These are phyloP conservation scores for Rhodosporidiobolus odoratus DNA, from an alignment of 768 basidiomycete genomes.

Conservation along the genomic window DNA sequence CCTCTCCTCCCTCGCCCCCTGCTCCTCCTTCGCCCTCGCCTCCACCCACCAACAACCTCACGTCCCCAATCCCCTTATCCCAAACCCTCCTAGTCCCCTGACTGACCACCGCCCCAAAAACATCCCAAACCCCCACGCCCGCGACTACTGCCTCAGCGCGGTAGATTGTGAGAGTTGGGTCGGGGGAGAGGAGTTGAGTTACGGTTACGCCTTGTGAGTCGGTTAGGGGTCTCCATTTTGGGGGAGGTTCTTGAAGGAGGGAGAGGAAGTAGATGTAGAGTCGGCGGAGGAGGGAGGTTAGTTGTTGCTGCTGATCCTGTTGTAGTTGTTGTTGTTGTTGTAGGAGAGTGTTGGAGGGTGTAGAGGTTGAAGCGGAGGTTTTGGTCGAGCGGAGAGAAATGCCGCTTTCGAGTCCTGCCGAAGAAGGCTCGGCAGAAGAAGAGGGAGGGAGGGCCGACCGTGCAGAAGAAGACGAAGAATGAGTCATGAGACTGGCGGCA, in stretches of 20 bases:
- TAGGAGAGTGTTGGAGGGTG: background rate
- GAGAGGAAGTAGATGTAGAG: slow-evolving; percentile 99
- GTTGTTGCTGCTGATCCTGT: slow-evolving; percentile 45
- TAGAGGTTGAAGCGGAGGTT: slow-evolving; percentile 7
- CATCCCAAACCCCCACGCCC: slow-evolving; percentile 89
- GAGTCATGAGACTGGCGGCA: background rate
- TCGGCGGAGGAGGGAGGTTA: slow-evolving; percentile 76
- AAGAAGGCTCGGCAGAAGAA: background rate
- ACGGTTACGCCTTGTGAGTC: slow-evolving; percentile 82
- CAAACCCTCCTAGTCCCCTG: slow-evolving; percentile 80
- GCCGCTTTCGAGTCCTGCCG: background rate
- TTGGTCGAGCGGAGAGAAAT: background rate
- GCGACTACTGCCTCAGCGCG: slow-evolving; percentile 96
- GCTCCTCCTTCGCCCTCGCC: slow-evolving; percentile 71
- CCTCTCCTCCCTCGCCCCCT: slow-evolving; percentile 48
- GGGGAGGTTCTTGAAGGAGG: slow-evolving; percentile 90
- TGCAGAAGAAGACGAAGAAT: background rate
- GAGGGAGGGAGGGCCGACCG: too few species aligned
- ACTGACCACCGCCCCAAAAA: slow-evolving; percentile 78
- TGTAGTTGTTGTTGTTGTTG: too few species aligned
- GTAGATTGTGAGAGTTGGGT: slow-evolving; percentile 91
- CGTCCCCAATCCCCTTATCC: slow-evolving; percentile 80
- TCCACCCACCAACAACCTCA: slow-evolving; percentile 72
- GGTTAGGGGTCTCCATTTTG: slow-evolving; percentile 74
- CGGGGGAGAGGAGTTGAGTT: slow-evolving; percentile 92